A percentile compares a stretch with the other conserved stretches of the same genome.
Evolutionary conservation across 1,284 basidiomycete genomes (phyloP).

Genomic region (Sporisorium graminicola): DNA sequence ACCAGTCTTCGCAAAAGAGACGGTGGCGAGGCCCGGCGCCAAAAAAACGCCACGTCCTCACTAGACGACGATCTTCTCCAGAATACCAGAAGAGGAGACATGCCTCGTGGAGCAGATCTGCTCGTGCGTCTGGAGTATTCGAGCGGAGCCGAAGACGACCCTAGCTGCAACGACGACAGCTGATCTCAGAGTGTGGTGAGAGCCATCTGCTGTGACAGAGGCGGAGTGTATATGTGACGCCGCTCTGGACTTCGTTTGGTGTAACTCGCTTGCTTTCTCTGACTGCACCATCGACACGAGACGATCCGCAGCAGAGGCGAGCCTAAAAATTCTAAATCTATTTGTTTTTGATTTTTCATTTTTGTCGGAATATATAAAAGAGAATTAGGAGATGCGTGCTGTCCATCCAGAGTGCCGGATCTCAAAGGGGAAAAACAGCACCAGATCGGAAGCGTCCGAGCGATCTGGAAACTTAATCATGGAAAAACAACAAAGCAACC

Average conservation of each 20-base stretch:
- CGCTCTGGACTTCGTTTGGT: not conserved
- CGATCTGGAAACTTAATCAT: no score
- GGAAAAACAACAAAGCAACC: not conserved
- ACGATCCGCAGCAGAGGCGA: not conserved
- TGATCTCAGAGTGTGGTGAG: not conserved
- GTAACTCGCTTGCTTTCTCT: slow-evolving; percentile 9
- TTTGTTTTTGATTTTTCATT: not conserved
- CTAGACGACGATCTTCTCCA: not conserved
- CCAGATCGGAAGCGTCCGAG: not conserved
- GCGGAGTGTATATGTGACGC: not conserved
- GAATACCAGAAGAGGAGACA: not conserved
- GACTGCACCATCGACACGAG: no score
- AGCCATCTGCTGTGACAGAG: not conserved
- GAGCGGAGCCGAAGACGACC: not conserved
- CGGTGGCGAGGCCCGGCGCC: no score
- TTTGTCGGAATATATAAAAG: not conserved
- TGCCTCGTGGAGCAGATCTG: not conserved
- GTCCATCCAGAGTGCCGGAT: not conserved
- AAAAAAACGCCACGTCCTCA: no score
- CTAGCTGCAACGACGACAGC: slow-evolving; percentile 1
- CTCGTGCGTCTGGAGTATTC: not conserved
- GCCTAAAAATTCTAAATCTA: not conserved
- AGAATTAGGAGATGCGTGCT: not conserved
- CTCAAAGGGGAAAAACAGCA: not conserved
- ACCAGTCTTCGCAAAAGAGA: no score